phyloP scores from a whole-genome alignment of 2,329 filamentous ascomycete genomes.

The Bipolaris bicolor region DNA sequence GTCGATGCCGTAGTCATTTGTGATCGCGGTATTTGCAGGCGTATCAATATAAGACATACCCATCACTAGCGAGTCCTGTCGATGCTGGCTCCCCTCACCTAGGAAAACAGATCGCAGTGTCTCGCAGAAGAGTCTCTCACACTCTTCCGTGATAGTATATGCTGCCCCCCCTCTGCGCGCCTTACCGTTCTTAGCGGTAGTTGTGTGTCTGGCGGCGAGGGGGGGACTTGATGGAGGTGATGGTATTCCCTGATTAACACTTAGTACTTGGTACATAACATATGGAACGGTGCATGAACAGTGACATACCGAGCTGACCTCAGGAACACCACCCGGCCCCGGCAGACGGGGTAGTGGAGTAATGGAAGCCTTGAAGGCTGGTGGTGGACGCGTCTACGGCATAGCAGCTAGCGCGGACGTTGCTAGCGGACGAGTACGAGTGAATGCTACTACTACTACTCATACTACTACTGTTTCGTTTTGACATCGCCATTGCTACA shows the following conservation, averaged over 20 bases:
- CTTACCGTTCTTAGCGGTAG: conserved; percentile 57
- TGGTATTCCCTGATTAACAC: conserved; percentile 69
- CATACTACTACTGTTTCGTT: conserved; percentile 67
- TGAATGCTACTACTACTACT: conserved; percentile 68
- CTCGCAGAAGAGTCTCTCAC: conserved; percentile 99
- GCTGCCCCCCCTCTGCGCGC: conserved; percentile 82
- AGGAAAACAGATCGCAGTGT: conserved; percentile 91
- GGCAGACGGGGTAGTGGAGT: conserved; percentile 84
- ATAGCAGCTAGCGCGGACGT: conserved; percentile 92
- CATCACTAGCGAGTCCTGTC: conserved; percentile 84
- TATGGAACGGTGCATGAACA: neutral
- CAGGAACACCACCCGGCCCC: conserved; percentile 58
- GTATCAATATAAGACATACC: conserved; percentile 61
- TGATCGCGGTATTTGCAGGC: conserved; percentile 32
- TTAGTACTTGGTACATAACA: conserved; percentile 2
- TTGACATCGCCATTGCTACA: conserved; percentile 70
- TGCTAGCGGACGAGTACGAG: conserved; percentile 69
- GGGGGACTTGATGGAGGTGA: conserved; percentile 88
- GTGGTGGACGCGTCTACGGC: conserved; percentile 71
- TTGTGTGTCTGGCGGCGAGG: conserved; percentile 61
- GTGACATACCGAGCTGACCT: conserved; percentile 52
- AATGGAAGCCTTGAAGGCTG: conserved; percentile 57
- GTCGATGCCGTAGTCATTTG: conserved; percentile 41
- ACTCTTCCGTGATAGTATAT: conserved; percentile 97
- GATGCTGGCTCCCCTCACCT: conserved; percentile 84